These are phyloP conservation scores for Stropharia rugosoannulata DNA, from an alignment of 768 basidiomycete species.

Conservation along the genomic window DNA sequence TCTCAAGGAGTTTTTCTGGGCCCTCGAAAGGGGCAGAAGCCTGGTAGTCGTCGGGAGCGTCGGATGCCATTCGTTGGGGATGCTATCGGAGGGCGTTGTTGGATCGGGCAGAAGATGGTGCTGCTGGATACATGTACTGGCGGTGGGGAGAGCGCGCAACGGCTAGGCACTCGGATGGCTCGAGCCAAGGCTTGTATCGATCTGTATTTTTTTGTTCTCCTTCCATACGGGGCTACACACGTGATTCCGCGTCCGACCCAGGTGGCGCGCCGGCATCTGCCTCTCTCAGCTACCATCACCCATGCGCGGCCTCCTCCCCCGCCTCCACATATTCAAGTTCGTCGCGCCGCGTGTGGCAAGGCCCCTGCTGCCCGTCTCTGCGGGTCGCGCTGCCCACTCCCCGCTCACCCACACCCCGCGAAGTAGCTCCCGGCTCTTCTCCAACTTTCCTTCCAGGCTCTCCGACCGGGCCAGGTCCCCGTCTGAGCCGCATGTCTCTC, in stretches of 20 bases:
- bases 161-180: not conserved
- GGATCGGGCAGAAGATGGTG: slow-evolving; percentile 22
- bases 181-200: not conserved
- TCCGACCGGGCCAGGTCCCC: slow-evolving; percentile 24
- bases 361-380: slow-evolving; percentile 48
- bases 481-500: slow-evolving; percentile 6
- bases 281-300: not conserved
- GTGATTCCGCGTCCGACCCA: not conserved
- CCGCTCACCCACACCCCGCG: slow-evolving; percentile 27
- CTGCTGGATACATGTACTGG: slow-evolving; percentile 44
- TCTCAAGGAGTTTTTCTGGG: slow-evolving; percentile 92
- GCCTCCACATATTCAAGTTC: slow-evolving; percentile 45
- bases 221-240: slow-evolving; percentile 15
- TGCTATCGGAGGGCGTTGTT: slow-evolving; percentile 49
- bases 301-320: slow-evolving; percentile 39
- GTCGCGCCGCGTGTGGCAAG: slow-evolving; percentile 43
- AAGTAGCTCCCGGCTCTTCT: slow-evolving; percentile 43
- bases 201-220: slow-evolving; percentile 12
- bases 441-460: slow-evolving; percentile 47
- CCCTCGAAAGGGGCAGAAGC: slow-evolving; percentile 77
- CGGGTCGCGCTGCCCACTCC: slow-evolving; percentile 28
- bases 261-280: not conserved
- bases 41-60: slow-evolving; percentile 31
- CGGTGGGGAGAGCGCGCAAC: not conserved
- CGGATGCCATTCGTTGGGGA: slow-evolving; percentile 34